A percentile compares a stretch with the other conserved stretches of the same genome.
These are phyloP conservation scores for Penium margaritaceum DNA, from an alignment of 139 green algal species.

Conservation along the genomic window DNA sequence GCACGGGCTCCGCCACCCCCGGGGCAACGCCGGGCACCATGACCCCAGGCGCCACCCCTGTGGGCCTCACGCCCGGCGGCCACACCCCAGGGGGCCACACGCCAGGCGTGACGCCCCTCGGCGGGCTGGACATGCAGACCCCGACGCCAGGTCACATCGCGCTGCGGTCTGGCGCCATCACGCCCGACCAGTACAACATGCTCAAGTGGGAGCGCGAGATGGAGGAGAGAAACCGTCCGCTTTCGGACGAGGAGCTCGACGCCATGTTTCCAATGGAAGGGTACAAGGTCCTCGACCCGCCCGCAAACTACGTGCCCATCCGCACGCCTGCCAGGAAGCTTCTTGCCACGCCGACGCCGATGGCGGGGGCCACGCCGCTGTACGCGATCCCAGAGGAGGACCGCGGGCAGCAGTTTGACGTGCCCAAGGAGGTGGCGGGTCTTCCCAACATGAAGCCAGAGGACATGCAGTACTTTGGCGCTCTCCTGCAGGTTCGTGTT, in stretches of 20 bases:
- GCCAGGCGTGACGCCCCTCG: slow-evolving; percentile 46
- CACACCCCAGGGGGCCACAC: slow-evolving; percentile 56
- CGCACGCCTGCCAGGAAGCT: slow-evolving; percentile 86
- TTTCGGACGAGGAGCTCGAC: slow-evolving; percentile 91
- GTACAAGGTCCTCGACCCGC: slow-evolving; percentile 77
- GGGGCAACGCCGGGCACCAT: too few species aligned
- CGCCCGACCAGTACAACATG: slow-evolving; percentile 69
- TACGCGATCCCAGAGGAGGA: slow-evolving; percentile 85
- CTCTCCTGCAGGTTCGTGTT: too few species aligned
- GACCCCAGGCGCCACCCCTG: too few species aligned
- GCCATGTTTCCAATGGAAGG: slow-evolving; percentile 82
- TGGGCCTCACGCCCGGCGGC: slow-evolving; percentile 11
- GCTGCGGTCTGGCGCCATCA: slow-evolving; percentile 56
- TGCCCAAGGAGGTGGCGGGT: slow-evolving; percentile 63
- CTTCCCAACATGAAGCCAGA: slow-evolving; percentile 93
- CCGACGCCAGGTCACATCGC: slow-evolving; percentile 52
- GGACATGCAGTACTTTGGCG: slow-evolving; percentile 92
- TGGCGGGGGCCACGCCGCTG: slow-evolving; percentile 62
- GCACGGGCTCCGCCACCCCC: neutral
- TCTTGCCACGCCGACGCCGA: slow-evolving; percentile 81
- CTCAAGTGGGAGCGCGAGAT: slow-evolving; percentile 76
- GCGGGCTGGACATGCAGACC: slow-evolving; percentile 61
- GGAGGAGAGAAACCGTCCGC: slow-evolving; percentile 79
- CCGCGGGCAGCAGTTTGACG: slow-evolving; percentile 65
- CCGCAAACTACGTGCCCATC: slow-evolving; percentile 82